These are phyloP conservation scores for Eleusine indica DNA, from an alignment of 176 grass and related monocot genomes.

Conservation along the genomic window DNA sequence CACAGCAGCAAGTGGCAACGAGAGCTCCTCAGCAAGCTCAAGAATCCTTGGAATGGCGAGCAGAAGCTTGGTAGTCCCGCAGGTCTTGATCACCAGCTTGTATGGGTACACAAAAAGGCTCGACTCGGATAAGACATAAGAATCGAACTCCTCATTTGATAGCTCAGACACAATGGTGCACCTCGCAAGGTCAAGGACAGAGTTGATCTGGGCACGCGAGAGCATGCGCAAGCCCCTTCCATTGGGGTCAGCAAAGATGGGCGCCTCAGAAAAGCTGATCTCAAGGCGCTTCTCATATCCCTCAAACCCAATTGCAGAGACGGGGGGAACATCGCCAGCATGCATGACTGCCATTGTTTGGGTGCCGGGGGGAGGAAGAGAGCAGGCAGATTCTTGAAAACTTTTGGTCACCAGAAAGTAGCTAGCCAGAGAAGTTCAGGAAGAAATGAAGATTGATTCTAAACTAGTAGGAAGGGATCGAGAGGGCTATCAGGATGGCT, in stretches of 20 bases:
- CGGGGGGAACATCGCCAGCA: background rate
- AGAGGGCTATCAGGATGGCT: constrained; percentile 64
- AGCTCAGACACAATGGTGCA: constrained; percentile 65
- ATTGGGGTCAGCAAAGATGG: constrained; percentile 54
- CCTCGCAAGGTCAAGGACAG: constrained; percentile 56
- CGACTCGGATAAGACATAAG: constrained; percentile 65
- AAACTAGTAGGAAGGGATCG: constrained; percentile 12
- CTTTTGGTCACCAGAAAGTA: constrained; percentile 43
- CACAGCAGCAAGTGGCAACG: constrained; percentile 41
- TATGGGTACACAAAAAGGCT: constrained; percentile 65
- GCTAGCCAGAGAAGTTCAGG: constrained; percentile 47
- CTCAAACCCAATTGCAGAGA: constrained; percentile 63
- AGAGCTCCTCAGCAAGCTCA: constrained; percentile 47
- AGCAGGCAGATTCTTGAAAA: background rate
- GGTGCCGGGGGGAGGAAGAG: background rate
- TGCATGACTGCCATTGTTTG: constrained; percentile 51
- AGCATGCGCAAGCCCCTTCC: constrained; percentile 56
- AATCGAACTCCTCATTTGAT: constrained; percentile 54
- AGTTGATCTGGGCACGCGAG: constrained; percentile 56
- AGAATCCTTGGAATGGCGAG: constrained; percentile 55
- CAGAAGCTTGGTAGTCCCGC: constrained; percentile 65
- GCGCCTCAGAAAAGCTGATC: constrained; percentile 59
- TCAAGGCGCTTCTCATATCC: constrained; percentile 77
- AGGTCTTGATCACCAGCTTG: constrained; percentile 71
- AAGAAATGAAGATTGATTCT: background rate